phyloP scores from a whole-genome alignment of 1,284 basidiomycete species.

The Sporisorium sorghi region DNA sequence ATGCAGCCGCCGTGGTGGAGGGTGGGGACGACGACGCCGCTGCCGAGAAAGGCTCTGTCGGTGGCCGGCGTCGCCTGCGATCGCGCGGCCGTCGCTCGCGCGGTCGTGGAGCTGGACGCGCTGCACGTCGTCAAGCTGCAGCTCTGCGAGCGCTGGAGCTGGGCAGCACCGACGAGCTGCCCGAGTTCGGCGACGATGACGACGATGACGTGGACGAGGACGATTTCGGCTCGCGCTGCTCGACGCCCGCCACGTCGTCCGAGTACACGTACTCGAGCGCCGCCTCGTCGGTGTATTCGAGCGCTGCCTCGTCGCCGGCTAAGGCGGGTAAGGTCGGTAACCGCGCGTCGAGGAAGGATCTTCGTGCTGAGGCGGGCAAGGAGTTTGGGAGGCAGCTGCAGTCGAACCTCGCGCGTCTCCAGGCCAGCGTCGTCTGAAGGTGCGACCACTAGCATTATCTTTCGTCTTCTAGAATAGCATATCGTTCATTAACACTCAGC shows the following conservation, averaged over 20 bases:
- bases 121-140: conserved; percentile 55
- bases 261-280: conserved; percentile 19
- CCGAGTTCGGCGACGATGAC: conserved; percentile 15
- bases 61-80: conserved; percentile 31
- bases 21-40: conserved; percentile 4
- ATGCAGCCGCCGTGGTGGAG: conserved; percentile 1
- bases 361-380: neutral
- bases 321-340: conserved; percentile 5
- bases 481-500: neutral
- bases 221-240: conserved; percentile 28
- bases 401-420: conserved; percentile 5
- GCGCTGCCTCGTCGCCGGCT: conserved; percentile 10
- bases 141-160: conserved; percentile 39
- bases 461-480: conserved; percentile 13
- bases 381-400: conserved; percentile 12
- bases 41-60: neutral
- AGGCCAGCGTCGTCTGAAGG: neutral
- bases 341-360: neutral
- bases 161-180: conserved; percentile 24
- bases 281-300: conserved; percentile 20
- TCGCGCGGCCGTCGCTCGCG: conserved; percentile 54
- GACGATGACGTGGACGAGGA: conserved; percentile 16
- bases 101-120: conserved; percentile 57
- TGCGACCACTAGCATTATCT: neutral
- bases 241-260: conserved; percentile 22